phyloP scores from a whole-genome alignment of 768 basidiomycete species.

The Xerocomellus dryophilus region DNA sequence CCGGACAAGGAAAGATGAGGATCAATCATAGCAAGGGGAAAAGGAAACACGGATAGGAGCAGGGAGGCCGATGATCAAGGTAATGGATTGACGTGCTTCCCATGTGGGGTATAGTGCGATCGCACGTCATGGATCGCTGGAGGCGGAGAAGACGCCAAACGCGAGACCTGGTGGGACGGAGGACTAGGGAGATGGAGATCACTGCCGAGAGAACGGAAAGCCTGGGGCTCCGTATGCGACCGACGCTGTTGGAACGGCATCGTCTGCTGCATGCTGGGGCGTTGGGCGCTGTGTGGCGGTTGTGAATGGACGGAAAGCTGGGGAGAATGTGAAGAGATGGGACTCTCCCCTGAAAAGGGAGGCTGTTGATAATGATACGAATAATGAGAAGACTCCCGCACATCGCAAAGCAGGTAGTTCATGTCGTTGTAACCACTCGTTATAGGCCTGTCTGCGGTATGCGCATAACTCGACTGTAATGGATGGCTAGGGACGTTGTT shows the following conservation, averaged over 20 bases:
- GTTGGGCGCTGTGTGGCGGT: conserved; percentile 32
- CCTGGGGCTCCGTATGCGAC: conserved; percentile 55
- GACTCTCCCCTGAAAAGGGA: conserved; percentile 43
- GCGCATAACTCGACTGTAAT: conserved; percentile 42
- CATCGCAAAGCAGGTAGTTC: conserved; percentile 44
- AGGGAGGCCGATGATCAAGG: conserved; percentile 36
- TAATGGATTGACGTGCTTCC: conserved; percentile 46
- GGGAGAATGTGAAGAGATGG: conserved; percentile 44
- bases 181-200: conserved; percentile 51
- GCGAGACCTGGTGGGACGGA: conserved; percentile 38
- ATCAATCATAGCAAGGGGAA: conserved; percentile 20
- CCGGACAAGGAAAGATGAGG: conserved; percentile 20
- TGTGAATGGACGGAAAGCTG: conserved; percentile 38
- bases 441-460: conserved; percentile 50
- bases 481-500: conserved; percentile 39
- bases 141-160: conserved; percentile 43
- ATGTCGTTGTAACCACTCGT: conserved; percentile 45
- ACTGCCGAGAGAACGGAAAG: conserved; percentile 45
- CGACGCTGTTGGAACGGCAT: conserved; percentile 55
- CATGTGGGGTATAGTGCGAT: conserved; percentile 39
- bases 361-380: conserved; percentile 53
- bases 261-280: conserved; percentile 41
- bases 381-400: conserved; percentile 48
- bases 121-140: conserved; percentile 37
- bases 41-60: conserved; percentile 16